A percentile compares a stretch with the other conserved stretches of the same genome.
Evolutionary conservation across 2,329 filamentous ascomycete species (phyloP).

Genomic region (Leptodontidium sp.): DNA sequence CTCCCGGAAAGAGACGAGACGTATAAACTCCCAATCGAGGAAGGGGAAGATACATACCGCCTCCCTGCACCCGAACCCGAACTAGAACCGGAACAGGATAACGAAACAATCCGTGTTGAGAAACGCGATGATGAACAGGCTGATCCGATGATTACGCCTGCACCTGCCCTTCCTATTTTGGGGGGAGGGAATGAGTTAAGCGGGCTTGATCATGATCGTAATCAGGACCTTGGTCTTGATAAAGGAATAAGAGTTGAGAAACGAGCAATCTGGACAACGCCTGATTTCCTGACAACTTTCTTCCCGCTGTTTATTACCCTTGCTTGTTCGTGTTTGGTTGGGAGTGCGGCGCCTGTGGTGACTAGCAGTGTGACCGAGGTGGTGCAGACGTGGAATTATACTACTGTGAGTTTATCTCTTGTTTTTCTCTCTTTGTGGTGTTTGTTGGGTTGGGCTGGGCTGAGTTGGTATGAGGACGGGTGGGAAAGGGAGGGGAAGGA

Average conservation of each 20-base stretch:
- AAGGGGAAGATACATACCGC: neutral
- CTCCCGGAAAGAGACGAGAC: neutral
- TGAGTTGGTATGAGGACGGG: too few species aligned
- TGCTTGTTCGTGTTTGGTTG: conserved; percentile 22
- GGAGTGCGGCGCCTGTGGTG: neutral
- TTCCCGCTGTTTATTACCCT: neutral
- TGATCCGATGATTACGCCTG: neutral
- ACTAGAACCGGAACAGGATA: neutral
- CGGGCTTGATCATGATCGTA: neutral
- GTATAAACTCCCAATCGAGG: neutral
- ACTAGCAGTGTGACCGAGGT: conserved; percentile 11
- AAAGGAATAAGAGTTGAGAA: conserved; percentile 7
- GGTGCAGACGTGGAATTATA: conserved; percentile 16
- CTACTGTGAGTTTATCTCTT: conserved; percentile 11
- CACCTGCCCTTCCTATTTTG: neutral
- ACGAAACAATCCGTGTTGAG: neutral
- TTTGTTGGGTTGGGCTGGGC: too few species aligned
- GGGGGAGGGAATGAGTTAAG: neutral
- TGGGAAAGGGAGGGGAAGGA: too few species aligned
- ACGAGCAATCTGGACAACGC: conserved; percentile 1
- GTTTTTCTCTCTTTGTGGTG: neutral
- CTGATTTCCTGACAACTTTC: conserved; percentile 2
- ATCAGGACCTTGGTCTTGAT: neutral
- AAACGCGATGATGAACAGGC: neutral
- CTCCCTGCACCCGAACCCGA: neutral